Conservation (phyloP, 2,329 filamentous ascomycete genomes). For the Graphiopsis chlorocephala region DNA sequence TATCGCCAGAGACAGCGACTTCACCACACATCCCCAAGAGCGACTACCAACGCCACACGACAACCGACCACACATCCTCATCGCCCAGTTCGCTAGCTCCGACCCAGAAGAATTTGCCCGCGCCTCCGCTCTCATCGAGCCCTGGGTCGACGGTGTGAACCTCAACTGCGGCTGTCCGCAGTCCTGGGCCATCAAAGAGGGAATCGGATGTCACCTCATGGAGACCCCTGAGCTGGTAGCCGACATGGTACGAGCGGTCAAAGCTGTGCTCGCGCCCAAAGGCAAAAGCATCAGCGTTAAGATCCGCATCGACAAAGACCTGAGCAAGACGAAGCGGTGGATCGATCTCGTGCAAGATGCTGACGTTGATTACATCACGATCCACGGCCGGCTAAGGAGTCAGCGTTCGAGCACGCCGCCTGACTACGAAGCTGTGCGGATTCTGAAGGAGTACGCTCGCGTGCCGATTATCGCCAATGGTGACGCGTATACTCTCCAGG, state of each 20-base stretch:
- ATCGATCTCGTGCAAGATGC: slow-evolving; percentile 61
- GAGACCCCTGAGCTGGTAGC: slow-evolving; percentile 62
- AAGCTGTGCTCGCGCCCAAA: slow-evolving; percentile 48
- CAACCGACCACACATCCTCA: slow-evolving; percentile 44
- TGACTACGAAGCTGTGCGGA: slow-evolving; percentile 58
- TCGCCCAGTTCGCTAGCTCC: slow-evolving; percentile 67
- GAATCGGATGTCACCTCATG: slow-evolving; percentile 68
- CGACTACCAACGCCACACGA: slow-evolving; percentile 37
- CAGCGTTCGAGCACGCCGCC: slow-evolving; percentile 63
- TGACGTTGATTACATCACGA: slow-evolving; percentile 66
- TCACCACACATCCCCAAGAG: slow-evolving; percentile 52
- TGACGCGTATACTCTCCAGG: slow-evolving; percentile 60
- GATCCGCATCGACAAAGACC: slow-evolving; percentile 65
- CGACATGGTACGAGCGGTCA: slow-evolving; percentile 61
- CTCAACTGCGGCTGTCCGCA: slow-evolving; percentile 73
- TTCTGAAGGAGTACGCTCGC: slow-evolving; percentile 51
- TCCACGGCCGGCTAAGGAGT: slow-evolving; percentile 63
- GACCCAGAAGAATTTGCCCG: slow-evolving; percentile 60
- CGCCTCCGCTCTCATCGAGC: slow-evolving; percentile 60
- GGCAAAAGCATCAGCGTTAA: slow-evolving; percentile 64
- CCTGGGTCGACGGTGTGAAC: slow-evolving; percentile 63
- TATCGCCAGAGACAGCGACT: slow-evolving; percentile 55
- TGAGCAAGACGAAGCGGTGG: slow-evolving; percentile 57
- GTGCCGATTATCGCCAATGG: slow-evolving; percentile 67
- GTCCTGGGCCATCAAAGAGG: slow-evolving; percentile 68